phyloP scores from a whole-genome alignment of 2,329 filamentous ascomycete species.

The Fusarium sp. region DNA sequence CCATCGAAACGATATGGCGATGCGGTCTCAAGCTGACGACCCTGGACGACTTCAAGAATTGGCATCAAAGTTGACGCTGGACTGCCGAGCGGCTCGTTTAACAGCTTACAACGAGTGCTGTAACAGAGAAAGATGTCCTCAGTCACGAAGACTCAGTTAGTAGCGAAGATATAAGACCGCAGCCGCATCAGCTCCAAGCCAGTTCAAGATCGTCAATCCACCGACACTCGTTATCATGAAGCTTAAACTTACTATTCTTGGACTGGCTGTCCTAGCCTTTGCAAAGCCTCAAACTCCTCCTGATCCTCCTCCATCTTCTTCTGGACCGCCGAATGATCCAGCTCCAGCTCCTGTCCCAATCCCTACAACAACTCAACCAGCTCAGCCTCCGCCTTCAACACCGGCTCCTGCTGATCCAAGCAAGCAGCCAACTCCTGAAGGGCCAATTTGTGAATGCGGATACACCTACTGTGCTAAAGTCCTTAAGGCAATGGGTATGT shows the following conservation, averaged over 20 bases:
- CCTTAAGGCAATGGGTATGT: constrained; percentile 52
- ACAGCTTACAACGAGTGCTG: background rate
- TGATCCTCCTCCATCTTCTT: background rate
- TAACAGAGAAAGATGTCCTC: background rate
- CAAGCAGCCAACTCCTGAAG: constrained; percentile 36
- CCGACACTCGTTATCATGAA: constrained; percentile 43
- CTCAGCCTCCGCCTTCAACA: constrained; percentile 25
- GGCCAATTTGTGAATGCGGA: constrained; percentile 54
- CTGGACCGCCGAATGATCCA: background rate
- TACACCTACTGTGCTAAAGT: constrained; percentile 57
- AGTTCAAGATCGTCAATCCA: background rate
- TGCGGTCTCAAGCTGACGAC: background rate
- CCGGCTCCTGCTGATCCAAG: constrained; percentile 37
- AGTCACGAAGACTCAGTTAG: background rate
- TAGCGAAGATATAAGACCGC: constrained; percentile 3
- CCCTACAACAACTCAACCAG: constrained; percentile 9
- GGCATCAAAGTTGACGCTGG: background rate
- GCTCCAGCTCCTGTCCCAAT: constrained; percentile 12
- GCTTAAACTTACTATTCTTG: constrained; percentile 35
- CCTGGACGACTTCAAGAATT: background rate
- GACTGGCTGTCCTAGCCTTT: constrained; percentile 38
- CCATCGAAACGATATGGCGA: background rate
- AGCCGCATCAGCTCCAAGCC: background rate
- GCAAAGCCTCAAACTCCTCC: constrained; percentile 43
- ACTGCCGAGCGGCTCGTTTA: background rate